Conservation (phyloP, 805 yeast species). For the Isabelozyma gotoi region DNA sequence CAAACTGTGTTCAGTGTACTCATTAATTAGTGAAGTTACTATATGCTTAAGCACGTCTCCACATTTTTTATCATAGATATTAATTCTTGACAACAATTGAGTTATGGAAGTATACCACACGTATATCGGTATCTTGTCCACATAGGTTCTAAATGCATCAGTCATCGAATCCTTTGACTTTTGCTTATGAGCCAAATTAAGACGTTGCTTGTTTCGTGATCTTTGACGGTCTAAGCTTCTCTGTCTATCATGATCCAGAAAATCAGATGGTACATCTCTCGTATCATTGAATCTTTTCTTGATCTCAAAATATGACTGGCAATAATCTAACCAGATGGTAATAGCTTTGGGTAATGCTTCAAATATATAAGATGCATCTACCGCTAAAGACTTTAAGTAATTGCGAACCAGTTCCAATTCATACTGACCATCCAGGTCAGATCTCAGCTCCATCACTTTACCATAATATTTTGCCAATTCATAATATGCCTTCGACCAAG, state of each 20-base stretch:
- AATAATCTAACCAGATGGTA: slow-evolving; percentile 87
- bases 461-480: slow-evolving; percentile 77
- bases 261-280: slow-evolving; percentile 13
- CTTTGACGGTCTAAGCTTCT: background rate
- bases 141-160: slow-evolving; percentile 34
- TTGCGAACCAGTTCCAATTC: slow-evolving; percentile 55
- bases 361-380: slow-evolving; percentile 64
- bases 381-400: slow-evolving; percentile 58
- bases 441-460: slow-evolving; percentile 70
- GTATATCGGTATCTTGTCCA: slow-evolving; percentile 46
- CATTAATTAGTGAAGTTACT: slow-evolving; percentile 52
- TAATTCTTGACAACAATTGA: slow-evolving; percentile 77
- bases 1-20: slow-evolving; percentile 80
- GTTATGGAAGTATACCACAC: slow-evolving; percentile 84
- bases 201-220: background rate
- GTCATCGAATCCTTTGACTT: background rate
- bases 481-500: slow-evolving; percentile 80
- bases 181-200: background rate
- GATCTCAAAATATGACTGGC: slow-evolving; percentile 47
- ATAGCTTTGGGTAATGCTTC: slow-evolving; percentile 90
- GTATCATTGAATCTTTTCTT: slow-evolving; percentile 11
- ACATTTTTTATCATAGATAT: slow-evolving; percentile 59
- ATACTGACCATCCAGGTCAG: slow-evolving; percentile 44
- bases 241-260: background rate
- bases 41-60: slow-evolving; percentile 56